phyloP scores from a whole-genome alignment of 306 rosid genomes.

The Abrus precatorius region DNA sequence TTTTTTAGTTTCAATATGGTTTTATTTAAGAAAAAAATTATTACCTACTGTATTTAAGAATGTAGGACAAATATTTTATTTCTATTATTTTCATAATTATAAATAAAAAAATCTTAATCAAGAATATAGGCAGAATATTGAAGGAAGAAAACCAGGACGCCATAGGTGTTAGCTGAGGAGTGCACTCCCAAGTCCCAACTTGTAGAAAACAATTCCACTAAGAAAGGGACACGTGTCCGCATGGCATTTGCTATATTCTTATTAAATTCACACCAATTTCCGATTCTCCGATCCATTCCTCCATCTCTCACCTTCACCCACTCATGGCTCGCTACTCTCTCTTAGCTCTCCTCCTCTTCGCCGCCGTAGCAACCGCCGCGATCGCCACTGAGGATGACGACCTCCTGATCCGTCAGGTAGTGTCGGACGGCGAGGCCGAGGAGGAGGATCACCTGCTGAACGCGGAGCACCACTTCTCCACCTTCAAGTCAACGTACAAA shows the following conservation, averaged over 20 bases:
- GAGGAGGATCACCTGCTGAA: slow-evolving; percentile 60
- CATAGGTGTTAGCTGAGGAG: neutral
- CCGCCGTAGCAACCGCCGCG: slow-evolving; percentile 51
- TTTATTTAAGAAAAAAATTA: no score
- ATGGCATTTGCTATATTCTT: neutral
- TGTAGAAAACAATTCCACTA: slow-evolving; percentile 6
- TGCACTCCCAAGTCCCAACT: slow-evolving; percentile 40
- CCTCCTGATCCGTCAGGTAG: slow-evolving; percentile 78
- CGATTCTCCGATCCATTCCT: neutral
- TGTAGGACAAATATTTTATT: no score
- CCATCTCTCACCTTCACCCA: neutral
- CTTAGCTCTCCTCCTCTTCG: slow-evolving; percentile 46
- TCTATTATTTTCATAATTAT: no score
- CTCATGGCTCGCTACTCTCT: slow-evolving; percentile 54
- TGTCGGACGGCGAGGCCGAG: slow-evolving; percentile 53
- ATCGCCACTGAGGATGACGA: slow-evolving; percentile 45
- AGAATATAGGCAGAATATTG: no score
- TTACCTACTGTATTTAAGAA: no score
- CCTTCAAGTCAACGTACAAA: slow-evolving; percentile 72
- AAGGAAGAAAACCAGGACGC: neutral
- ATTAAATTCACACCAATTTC: neutral
- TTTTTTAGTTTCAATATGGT: no score
- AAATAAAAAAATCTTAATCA: no score
- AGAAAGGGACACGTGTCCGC: slow-evolving; percentile 19
- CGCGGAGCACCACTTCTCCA: slow-evolving; percentile 79